Conservation (phyloP, 805 yeast genomes). For the Cyberlindnera petersonii region DNA sequence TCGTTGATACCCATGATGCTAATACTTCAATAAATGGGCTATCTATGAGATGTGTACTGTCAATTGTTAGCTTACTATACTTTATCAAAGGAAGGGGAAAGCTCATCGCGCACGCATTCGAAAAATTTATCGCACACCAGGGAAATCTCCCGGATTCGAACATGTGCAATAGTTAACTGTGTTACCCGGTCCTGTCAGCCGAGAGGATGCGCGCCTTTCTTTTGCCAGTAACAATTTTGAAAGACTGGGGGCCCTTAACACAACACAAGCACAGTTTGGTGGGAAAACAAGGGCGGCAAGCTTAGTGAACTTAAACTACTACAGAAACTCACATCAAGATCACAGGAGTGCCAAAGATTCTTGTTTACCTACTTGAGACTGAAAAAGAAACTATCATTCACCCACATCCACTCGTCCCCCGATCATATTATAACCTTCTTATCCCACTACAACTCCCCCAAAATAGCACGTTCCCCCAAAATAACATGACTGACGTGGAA, state of each 20-base stretch:
- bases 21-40: no score
- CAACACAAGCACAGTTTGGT: slow-evolving; percentile 1
- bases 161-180: not conserved
- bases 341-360: no score
- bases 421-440: no score
- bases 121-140: slow-evolving; percentile 14
- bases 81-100: not conserved
- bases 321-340: not conserved
- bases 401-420: no score
- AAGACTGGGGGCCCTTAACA: slow-evolving; percentile 2
- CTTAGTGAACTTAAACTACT: not conserved
- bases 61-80: not conserved
- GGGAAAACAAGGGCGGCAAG: no score
- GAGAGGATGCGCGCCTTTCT: not conserved
- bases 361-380: no score
- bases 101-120: slow-evolving; percentile 23
- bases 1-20: slow-evolving; percentile 29
- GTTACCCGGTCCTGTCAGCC: slow-evolving; percentile 10
- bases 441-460: no score
- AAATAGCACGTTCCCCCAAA: not conserved
- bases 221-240: no score
- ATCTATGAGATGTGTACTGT: no score
- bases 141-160: slow-evolving; percentile 5
- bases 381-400: no score
- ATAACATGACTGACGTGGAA: slow-evolving; percentile 21